A percentile compares a stretch with the other conserved stretches of the same genome.
phyloP scores from a whole-genome alignment of 495 filamentous ascomycete species.

The Neurospora sublineolata region DNA sequence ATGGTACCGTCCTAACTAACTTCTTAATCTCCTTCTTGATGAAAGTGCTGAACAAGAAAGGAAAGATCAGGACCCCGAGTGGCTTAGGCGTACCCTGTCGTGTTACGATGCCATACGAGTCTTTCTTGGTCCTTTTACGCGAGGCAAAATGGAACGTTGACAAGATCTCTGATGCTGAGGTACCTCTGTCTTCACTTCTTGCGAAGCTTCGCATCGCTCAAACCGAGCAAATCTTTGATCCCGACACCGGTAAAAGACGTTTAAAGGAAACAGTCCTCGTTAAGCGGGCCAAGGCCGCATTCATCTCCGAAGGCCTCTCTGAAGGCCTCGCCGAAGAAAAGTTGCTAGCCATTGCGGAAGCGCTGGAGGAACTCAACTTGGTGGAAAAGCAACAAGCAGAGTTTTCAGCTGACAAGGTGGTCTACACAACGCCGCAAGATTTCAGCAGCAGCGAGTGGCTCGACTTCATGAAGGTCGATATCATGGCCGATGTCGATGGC shows the following conservation, averaged over 20 bases:
- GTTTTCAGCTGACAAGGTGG: not conserved
- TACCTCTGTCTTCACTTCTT: constrained; percentile 12
- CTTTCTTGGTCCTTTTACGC: not conserved
- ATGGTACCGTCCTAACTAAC: constrained; percentile 1
- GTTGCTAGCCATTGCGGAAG: not conserved
- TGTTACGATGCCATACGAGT: not conserved
- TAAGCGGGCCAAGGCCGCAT: constrained; percentile 10
- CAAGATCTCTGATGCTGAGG: constrained; percentile 20
- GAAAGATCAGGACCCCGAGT: not conserved
- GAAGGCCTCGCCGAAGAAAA: not conserved
- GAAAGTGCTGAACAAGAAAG: not conserved
- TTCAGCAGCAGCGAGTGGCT: constrained; percentile 10
- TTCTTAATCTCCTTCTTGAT: not conserved
- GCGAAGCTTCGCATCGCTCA: constrained; percentile 12
- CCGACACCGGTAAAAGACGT: constrained; percentile 12
- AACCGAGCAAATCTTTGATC: constrained; percentile 18
- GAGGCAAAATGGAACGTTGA: constrained; percentile 19
- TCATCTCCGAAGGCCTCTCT: not conserved
- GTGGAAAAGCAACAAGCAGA: not conserved
- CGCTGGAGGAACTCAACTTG: not conserved
- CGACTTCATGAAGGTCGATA: constrained; percentile 14
- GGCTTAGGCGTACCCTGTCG: not conserved
- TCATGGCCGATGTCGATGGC: constrained; percentile 21
- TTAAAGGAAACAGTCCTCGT: constrained; percentile 24
- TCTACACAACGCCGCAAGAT: not conserved